Conservation (phyloP, 371 early-diverging fungal genomes). For the Circinella minor region DNA sequence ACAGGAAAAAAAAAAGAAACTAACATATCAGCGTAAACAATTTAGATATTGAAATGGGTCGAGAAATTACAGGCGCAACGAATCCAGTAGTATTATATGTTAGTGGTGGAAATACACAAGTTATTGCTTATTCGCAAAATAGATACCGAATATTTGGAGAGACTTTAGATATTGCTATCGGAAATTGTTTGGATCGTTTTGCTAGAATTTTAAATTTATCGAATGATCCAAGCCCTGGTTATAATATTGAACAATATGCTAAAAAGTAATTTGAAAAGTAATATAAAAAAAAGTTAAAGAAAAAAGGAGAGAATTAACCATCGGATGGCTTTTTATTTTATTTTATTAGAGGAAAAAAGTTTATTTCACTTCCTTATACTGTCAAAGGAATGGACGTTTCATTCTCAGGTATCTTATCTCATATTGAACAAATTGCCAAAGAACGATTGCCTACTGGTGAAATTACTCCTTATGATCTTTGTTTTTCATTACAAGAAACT, state of each 20-base stretch:
- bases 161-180: slow-evolving; percentile 99
- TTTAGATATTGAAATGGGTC: slow-evolving; percentile 99
- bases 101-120: slow-evolving; percentile 99
- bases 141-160: slow-evolving; percentile 99
- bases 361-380: slow-evolving; percentile 93
- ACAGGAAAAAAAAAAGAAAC: neutral
- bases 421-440: slow-evolving; percentile 83
- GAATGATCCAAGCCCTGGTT: slow-evolving; percentile 98
- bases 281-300: too few relatives aligned
- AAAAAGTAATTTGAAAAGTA: slow-evolving; percentile 60
- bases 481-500: slow-evolving; percentile 98
- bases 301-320: too few relatives aligned
- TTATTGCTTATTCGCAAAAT: slow-evolving; percentile 96
- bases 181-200: slow-evolving; percentile 99
- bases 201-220: slow-evolving; percentile 93
- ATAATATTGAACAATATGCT: slow-evolving; percentile 98
- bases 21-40: neutral
- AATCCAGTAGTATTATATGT: slow-evolving; percentile 99
- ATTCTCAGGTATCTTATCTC: slow-evolving; percentile 95
- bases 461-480: slow-evolving; percentile 88
- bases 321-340: neutral
- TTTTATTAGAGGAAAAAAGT: slow-evolving; percentile 76
- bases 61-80: slow-evolving; percentile 95
- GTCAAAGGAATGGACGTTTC: slow-evolving; percentile 99
- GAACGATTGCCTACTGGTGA: slow-evolving; percentile 63